Evolutionary conservation across 495 filamentous ascomycete species (phyloP).

Genomic region (Amphirosellinia nigrospora): DNA sequence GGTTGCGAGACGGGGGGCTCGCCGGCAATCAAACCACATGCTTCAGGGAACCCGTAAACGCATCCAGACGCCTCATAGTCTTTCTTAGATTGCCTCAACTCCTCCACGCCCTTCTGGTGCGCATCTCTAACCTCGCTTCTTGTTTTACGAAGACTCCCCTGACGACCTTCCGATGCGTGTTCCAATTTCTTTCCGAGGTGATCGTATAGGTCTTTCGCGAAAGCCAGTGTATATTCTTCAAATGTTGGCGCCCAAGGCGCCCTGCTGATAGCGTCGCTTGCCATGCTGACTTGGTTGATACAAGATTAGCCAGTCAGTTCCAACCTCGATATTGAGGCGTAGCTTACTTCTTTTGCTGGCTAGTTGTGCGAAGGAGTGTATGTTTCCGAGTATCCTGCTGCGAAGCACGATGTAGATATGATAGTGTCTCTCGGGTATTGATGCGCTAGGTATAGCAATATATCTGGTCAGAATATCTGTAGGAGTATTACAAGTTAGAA

Average conservation of each 20-base stretch:
- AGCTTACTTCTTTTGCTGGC: not conserved
- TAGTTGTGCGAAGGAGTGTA: not conserved
- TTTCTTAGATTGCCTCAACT: not conserved
- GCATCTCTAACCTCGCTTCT: not conserved
- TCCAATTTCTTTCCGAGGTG: too few relatives aligned
- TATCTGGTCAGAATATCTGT: too few relatives aligned
- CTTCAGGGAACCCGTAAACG: too few relatives aligned
- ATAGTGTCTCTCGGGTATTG: not conserved
- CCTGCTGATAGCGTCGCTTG: not conserved
- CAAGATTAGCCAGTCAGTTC: not conserved
- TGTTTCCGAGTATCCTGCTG: not conserved
- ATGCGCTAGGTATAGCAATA: not conserved
- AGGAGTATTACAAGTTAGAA: too few relatives aligned
- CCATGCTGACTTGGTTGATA: not conserved
- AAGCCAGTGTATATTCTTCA: not conserved
- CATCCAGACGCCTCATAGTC: too few relatives aligned
- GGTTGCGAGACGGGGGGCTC: not conserved
- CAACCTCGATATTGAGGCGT: not conserved
- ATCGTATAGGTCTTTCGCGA: too few relatives aligned
- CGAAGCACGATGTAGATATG: not conserved
- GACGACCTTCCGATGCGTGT: too few relatives aligned
- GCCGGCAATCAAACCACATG: not conserved
- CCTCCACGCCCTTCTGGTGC: not conserved
- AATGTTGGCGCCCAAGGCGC: not conserved
- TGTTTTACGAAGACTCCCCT: not conserved